These are phyloP conservation scores for Clitoria ternatea DNA, from an alignment of 306 rosid species.

Conservation along the genomic window DNA sequence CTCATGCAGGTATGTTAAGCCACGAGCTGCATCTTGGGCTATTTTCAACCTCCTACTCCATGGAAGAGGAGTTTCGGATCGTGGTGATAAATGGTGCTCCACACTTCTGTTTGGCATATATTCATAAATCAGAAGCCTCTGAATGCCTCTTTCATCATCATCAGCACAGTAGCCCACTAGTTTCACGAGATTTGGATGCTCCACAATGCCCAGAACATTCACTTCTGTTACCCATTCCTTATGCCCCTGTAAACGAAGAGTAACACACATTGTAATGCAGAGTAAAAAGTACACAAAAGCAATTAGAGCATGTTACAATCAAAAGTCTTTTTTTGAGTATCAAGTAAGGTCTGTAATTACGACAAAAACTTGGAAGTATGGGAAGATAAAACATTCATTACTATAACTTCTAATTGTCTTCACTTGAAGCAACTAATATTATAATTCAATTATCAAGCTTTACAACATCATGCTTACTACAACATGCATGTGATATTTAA, in stretches of 20 bases:
- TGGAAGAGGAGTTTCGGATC: constrained; percentile 59
- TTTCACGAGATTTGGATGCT: constrained; percentile 95
- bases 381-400: background rate
- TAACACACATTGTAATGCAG: constrained; percentile 2
- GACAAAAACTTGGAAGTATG: background rate
- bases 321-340: background rate
- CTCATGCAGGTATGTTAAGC: constrained; percentile 84
- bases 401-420: constrained; percentile 4
- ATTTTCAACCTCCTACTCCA: constrained; percentile 82
- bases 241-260: constrained; percentile 66
- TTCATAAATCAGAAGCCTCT: constrained; percentile 80
- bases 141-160: constrained; percentile 98
- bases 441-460: constrained; percentile 8
- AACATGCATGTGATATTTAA: background rate
- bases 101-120: constrained; percentile 86
- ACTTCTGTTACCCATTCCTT: constrained; percentile 99
- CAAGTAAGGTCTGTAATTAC: background rate
- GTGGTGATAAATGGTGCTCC: constrained; percentile 66
- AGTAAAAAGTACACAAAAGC: background rate
- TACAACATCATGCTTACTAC: background rate
- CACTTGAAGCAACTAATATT: constrained; percentile 11
- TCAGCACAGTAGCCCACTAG: constrained; percentile 95
- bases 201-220: constrained; percentile 92
- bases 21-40: constrained; percentile 93
- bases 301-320: constrained; percentile 1